These are phyloP conservation scores for Ceratobasidium sp. DNA, from an alignment of 1,284 basidiomycete species.

Conservation along the genomic window DNA sequence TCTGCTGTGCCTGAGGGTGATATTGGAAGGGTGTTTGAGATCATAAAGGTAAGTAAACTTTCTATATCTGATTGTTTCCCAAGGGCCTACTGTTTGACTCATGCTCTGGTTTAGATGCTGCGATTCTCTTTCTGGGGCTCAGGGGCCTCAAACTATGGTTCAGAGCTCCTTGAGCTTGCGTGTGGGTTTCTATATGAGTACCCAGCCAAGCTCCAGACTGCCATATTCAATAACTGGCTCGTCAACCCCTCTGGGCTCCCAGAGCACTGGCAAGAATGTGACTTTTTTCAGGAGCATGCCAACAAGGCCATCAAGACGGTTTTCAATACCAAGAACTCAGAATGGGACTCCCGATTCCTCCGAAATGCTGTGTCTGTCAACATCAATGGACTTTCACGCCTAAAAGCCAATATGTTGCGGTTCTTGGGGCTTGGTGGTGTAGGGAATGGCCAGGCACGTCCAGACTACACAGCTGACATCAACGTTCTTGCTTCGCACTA, in stretches of 20 bases:
- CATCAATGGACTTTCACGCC: neutral
- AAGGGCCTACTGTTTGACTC: constrained; percentile 43
- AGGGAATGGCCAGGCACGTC: neutral
- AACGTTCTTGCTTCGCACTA: constrained; percentile 29
- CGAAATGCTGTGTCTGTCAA: neutral
- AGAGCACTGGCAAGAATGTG: constrained; percentile 49
- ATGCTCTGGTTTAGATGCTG: neutral
- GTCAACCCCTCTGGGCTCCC: constrained; percentile 51
- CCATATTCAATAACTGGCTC: constrained; percentile 48
- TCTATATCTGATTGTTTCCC: constrained; percentile 31
- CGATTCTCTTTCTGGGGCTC: constrained; percentile 52
- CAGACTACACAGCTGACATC: constrained; percentile 6
- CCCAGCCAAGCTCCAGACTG: constrained; percentile 43
- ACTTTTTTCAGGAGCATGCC: constrained; percentile 52
- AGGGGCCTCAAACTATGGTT: constrained; percentile 51
- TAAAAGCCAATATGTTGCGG: neutral
- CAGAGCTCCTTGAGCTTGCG: constrained; percentile 51
- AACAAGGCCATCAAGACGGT: constrained; percentile 33
- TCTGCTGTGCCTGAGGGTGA: constrained; percentile 57
- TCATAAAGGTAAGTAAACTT: constrained; percentile 52
- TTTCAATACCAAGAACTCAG: neutral
- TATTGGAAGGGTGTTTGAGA: constrained; percentile 54
- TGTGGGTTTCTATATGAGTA: constrained; percentile 51
- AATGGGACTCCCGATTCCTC: neutral
- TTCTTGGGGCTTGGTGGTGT: neutral